phyloP scores from a whole-genome alignment of 1,284 basidiomycete genomes.

The Rhodotorula mucilaginosa region DNA sequence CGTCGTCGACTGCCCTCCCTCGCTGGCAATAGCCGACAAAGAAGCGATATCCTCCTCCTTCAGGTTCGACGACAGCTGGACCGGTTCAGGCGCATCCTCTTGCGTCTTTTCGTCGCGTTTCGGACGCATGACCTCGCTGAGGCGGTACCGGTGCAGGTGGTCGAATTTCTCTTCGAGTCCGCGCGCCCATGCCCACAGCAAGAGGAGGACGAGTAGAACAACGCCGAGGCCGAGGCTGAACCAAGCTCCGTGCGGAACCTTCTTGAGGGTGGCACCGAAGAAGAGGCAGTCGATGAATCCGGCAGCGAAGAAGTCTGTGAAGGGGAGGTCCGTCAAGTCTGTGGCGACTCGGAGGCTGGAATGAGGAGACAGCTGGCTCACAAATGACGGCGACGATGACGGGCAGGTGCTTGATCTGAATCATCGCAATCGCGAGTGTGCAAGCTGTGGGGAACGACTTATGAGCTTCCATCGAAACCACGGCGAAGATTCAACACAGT shows the following conservation, averaged over 20 bases:
- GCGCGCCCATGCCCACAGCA: slow-evolving; percentile 39
- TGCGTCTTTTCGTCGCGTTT: background rate
- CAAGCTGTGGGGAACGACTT: background rate
- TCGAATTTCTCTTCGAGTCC: slow-evolving; percentile 42
- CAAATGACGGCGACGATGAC: slow-evolving; percentile 54
- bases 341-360: no score
- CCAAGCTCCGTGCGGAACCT: slow-evolving; percentile 42
- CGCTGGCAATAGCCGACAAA: background rate
- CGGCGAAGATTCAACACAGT: no score
- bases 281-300: slow-evolving; percentile 52
- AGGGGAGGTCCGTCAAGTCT: no score
- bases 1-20: no score
- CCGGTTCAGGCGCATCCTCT: background rate
- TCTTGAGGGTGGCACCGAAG: slow-evolving; percentile 41
- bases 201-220: slow-evolving; percentile 35
- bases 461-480: no score
- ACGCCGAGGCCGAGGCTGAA: slow-evolving; percentile 39
- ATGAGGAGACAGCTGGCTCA: no score
- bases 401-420: slow-evolving; percentile 44
- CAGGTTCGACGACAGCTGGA: background rate
- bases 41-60: background rate
- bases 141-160: slow-evolving; percentile 30
- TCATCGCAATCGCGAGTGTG: slow-evolving; percentile 21
- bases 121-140: slow-evolving; percentile 36
- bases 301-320: slow-evolving; percentile 55